Evolutionary conservation across 768 basidiomycete genomes (phyloP), one percentile per base, ranked within the genome.

Genomic region (Lactifluus echinatus): DNA sequence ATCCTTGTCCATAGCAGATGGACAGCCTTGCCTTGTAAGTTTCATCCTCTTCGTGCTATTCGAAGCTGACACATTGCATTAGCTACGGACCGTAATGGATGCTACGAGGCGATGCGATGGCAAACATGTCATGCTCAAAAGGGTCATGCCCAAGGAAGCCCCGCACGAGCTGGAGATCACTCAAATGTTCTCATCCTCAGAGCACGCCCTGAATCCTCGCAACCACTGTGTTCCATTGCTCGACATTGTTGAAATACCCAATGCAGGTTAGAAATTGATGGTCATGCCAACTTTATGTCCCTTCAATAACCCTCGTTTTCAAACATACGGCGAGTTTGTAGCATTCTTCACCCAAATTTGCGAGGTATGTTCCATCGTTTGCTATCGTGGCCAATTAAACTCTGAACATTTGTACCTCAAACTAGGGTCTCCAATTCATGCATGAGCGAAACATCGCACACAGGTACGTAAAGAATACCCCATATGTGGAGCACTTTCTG

Each of bases 161-260:
- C 36, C 53, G 0, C 14, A 66, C 0, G 75, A 77, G 36, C 51
- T 67, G 11, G 59, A 67, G 1, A 72, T 77, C 33, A 61, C 53
- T 0, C 44, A 58, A 65, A 66, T 63, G 12, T 66, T 65, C 51
- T 69, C 11, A 8, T 37, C 53, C 1, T 19, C 4, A 0, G 33
- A 23, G 11, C 12, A 23, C 10, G 64, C 67, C 12, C 50, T 56
- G 8, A 78, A 68, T 37, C n/a, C n/a, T n/a, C n/a, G n/a, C n/a
- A n/a, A n/a, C n/a, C 67, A 69, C 49, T 68, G 49, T 28, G 49
- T 50, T 0, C 49, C 49, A 21, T 14, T 51, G 6, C 37, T 40
- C n/a, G 50, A 21, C 8, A 24, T 51, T 29, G 29, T 51, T 8
- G 39, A 51, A 17, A 40, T 40, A 6, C 37, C 47, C 19, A 5